Base-by-base conservation (phyloP, 192 early-diverging fungal species). In the Cladochytrium replicatum region DNA sequence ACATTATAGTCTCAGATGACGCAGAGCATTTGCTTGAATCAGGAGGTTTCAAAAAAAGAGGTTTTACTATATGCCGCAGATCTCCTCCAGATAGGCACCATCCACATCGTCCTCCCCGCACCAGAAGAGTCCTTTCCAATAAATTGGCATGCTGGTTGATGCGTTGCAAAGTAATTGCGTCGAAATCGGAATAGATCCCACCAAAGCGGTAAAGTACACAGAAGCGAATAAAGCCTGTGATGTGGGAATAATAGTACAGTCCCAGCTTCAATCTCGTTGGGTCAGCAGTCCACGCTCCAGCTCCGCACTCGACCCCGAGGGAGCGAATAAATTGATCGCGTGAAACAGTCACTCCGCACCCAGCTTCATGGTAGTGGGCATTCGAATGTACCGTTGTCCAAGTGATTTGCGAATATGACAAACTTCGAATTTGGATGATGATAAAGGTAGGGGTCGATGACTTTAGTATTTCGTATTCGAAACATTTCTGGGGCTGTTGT, bases 201-300 rank as follows among this genome's bases (percentile, higher is more conserved):
- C 61, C 61, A 30, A 46, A 29, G 19, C 32, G 37, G 38, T 37
- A 61, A 0, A 63, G 41, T 19, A 43, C 48, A 34, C 61, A 63
- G 56, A 63, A 63, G 0, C 61, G 61, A 6, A 63, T 31, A 44
- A 49, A 63, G 48, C 58, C 61, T 7, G 61, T 63, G 24, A 63
- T 34, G 34, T 63, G 61, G 26, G 41, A 46, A 43, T 63, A 63
- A 29, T 51, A 63, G 50, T 63, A 63, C 5, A 28, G 55, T 15
- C 61, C 43, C 25, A 13, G 29, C 5, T 32, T n/a, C n/a, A 52
- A 49, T 13, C 32, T 24, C 15, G 24, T 9, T 4, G 39, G 22
- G 6, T 53, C 32, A n/a, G n/a, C 61, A 57, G 11, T 3, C 5
- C 4, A 43, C 4, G 26, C 48, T 53, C 2, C 55, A 49, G 41